Percentiles rank a stretch among this genome's conserved stretches.
Conservation (phyloP, 148 eudicot species). For the Selenicereus undatus region DNA sequence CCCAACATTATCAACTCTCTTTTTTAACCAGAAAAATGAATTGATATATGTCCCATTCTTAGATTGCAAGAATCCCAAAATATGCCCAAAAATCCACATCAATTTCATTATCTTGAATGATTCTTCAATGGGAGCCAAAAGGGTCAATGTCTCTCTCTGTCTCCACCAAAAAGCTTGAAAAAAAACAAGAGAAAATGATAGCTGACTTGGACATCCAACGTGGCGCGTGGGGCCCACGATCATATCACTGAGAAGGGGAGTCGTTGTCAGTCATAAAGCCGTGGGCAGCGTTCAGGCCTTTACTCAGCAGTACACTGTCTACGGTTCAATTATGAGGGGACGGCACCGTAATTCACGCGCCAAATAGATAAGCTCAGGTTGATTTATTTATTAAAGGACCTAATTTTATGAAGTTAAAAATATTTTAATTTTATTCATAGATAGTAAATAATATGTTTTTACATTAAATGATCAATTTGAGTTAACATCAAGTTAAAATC, state of each 20-base stretch:
- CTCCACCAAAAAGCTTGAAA: background rate
- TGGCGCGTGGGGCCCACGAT: slow-evolving; percentile 12
- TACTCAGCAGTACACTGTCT: slow-evolving; percentile 5
- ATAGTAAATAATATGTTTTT: no score
- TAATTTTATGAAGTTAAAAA: no score
- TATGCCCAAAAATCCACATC: slow-evolving; percentile 18
- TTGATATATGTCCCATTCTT: background rate
- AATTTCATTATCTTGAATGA: background rate
- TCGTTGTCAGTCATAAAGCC: slow-evolving; percentile 7
- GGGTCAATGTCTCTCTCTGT: background rate
- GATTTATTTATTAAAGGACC: no score
- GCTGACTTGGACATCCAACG: background rate
- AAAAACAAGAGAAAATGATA: background rate
- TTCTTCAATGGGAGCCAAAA: background rate
- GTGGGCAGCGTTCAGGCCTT: background rate
- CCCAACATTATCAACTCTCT: background rate
- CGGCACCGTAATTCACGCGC: background rate
- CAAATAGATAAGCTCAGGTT: no score
- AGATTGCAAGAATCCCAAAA: slow-evolving; percentile 5
- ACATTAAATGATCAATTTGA: no score
- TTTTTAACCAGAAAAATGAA: slow-evolving; percentile 11
- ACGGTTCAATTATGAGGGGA: background rate
- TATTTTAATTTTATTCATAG: no score
- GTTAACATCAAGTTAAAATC: no score
- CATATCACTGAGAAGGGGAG: slow-evolving; percentile 4